Percentiles rank a stretch among this genome's conserved stretches.
These are phyloP conservation scores for Solanum commersonii DNA, from an alignment of 257 asterid genomes.

Conservation along the genomic window DNA sequence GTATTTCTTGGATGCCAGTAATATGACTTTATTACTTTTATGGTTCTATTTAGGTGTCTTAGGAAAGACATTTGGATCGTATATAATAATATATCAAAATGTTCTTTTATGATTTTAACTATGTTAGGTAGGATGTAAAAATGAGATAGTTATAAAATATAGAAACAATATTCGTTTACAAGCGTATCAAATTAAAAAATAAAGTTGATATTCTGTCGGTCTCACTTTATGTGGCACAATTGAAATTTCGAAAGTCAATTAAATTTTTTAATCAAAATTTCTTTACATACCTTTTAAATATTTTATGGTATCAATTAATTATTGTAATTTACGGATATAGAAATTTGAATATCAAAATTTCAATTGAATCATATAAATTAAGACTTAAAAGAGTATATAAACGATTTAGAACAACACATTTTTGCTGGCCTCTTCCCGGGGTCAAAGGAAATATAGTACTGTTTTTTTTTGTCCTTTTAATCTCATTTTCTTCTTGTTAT, in stretches of 20 bases:
- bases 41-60: not conserved
- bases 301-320: too few species aligned
- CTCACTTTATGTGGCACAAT: not conserved
- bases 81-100: too few species aligned
- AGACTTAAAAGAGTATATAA: not conserved
- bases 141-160: not conserved
- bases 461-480: not conserved
- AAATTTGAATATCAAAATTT: too few species aligned
- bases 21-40: not conserved
- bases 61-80: not conserved
- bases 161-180: not conserved
- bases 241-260: not conserved
- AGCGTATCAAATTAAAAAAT: too few species aligned
- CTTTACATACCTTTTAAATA: too few species aligned
- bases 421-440: not conserved
- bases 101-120: not conserved
- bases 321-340: too few species aligned
- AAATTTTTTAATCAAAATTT: too few species aligned
- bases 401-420: not conserved
- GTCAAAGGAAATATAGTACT: not conserved
- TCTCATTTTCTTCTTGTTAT: not conserved
- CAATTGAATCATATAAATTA: not conserved
- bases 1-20: not conserved
- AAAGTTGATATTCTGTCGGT: fast-evolving
- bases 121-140: not conserved